These are phyloP conservation scores for Macaranga tanarius DNA, from an alignment of 441 rosid genomes.

Conservation along the genomic window DNA sequence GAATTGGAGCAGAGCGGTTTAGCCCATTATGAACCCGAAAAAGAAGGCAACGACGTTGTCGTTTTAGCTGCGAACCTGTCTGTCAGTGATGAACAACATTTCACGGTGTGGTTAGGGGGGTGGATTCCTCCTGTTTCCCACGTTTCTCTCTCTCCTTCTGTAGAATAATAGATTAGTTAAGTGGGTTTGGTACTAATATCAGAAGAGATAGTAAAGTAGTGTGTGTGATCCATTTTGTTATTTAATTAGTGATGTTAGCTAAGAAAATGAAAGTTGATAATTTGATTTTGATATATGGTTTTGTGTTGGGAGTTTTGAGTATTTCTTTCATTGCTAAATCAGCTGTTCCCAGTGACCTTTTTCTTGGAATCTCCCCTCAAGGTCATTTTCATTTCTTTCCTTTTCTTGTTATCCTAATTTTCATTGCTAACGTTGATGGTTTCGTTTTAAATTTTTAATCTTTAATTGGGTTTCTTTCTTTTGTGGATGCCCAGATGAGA, in stretches of 20 bases:
- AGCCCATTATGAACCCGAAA: too few species aligned
- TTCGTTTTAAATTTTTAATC: not conserved
- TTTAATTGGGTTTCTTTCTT: not conserved
- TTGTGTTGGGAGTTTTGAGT: slow-evolving; percentile 26
- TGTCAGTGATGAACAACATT: too few species aligned
- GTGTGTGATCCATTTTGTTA: too few species aligned
- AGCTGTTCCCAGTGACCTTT: slow-evolving; percentile 46
- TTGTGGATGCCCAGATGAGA: slow-evolving; percentile 51
- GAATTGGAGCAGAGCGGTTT: too few species aligned
- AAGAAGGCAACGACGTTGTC: not conserved
- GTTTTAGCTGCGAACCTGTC: not conserved
- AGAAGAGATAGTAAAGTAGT: too few species aligned
- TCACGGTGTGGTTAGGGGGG: too few species aligned
- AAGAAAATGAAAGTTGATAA: slow-evolving; percentile 15
- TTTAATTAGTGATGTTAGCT: too few species aligned
- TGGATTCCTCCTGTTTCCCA: not conserved
- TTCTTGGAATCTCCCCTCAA: slow-evolving; percentile 33
- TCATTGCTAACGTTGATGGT: too few species aligned
- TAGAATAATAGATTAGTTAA: not conserved
- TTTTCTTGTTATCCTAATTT: not conserved
- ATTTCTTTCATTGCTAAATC: slow-evolving; percentile 44
- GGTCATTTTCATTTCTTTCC: slow-evolving; percentile 17
- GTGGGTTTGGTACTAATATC: not conserved
- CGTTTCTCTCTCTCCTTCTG: too few species aligned
- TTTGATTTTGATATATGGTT: not conserved